These are phyloP conservation scores for Cryptosporidium xiaoi DNA, from an alignment of 169 alveolate genomes.

Conservation along the genomic window DNA sequence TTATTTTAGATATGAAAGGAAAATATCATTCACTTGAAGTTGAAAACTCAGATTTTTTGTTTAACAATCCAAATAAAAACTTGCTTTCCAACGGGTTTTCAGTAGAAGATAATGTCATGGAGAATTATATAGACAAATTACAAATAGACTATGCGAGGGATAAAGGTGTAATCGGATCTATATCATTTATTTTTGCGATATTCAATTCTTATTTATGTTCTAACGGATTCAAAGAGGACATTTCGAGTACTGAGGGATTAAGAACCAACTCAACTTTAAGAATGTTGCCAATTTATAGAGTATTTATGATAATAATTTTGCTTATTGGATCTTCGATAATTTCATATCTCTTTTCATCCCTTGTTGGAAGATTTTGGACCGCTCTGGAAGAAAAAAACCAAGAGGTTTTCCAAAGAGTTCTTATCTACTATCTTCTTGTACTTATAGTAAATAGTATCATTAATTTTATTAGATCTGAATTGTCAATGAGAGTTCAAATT, in stretches of 20 bases:
- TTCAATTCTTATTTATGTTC: slow-evolving; percentile 39
- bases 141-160: slow-evolving; percentile 50
- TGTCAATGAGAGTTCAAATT: slow-evolving; percentile 40
- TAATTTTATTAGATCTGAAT: slow-evolving; percentile 37
- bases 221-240: not conserved
- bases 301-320: not conserved
- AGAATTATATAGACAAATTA: slow-evolving; percentile 4
- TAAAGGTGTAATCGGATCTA: slow-evolving; percentile 55
- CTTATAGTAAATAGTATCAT: slow-evolving; percentile 21
- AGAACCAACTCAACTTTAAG: not conserved
- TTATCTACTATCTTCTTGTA: slow-evolving; percentile 25
- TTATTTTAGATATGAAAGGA: too few species aligned
- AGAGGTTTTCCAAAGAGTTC: slow-evolving; percentile 10
- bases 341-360: slow-evolving; percentile 30
- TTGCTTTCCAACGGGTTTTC: too few species aligned
- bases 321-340: slow-evolving; percentile 18
- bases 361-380: slow-evolving; percentile 43
- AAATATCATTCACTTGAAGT: too few species aligned
- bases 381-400: slow-evolving; percentile 50
- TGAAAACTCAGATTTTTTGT: too few species aligned
- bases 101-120: not conserved
- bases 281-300: slow-evolving; percentile 38
- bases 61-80: too few species aligned
- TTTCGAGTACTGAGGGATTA: not conserved
- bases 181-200: slow-evolving; percentile 3